Base-by-base conservation (phyloP, 2,329 filamentous ascomycete genomes). In the Gyromitra esculenta region DNA sequence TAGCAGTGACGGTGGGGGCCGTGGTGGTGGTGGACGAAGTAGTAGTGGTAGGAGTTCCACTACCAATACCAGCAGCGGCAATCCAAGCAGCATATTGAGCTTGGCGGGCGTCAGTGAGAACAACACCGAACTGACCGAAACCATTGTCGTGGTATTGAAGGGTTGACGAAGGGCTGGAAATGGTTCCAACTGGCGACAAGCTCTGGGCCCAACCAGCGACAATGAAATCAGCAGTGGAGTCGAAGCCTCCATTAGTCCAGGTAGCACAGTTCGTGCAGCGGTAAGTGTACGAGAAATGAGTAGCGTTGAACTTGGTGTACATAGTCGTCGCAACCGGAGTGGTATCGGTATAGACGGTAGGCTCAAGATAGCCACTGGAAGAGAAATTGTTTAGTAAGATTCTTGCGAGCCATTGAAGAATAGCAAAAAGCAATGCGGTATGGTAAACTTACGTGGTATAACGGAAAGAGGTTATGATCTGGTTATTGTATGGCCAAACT, bases 251-350 rank as follows among this genome's bases (percentile, higher is more conserved):
- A 4, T 81, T 81, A 84, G 79, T 87, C 86, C 88, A 89, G 18
- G 82, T 81, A 72, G 86, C 82, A 72, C 86, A 87, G 9, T 83
- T 83, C 59, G 83, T 81, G 79, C 87, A 89, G 48, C 88, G 84
- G 81, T 88, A 88, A 0, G 87, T 88, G 78, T 86, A 87, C 1
- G 85, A 85, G 80, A 85, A 85, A 78, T 88, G 86, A 0, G 87
- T 88, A 76, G 82, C 82, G 83, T 88, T 88, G 74, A 87, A 81
- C 31, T 85, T 87, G 0, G 86, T 87, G 35, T 86, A 86, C 31
- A 85, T 82, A 77, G 88, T 88, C 13, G 86, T 84, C 0, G 81
- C 80, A 15, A 85, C 79, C 11, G 83, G 83, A 25, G 83, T 83
- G 11, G 7, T 9, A 45, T 83, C 84, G 2, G 84, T 83, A 79